Percentiles rank a stretch among this genome's conserved stretches.
Evolutionary conservation across 1,139 yeast genomes (phyloP).

Genomic region (Blastobotrys serpentis): DNA sequence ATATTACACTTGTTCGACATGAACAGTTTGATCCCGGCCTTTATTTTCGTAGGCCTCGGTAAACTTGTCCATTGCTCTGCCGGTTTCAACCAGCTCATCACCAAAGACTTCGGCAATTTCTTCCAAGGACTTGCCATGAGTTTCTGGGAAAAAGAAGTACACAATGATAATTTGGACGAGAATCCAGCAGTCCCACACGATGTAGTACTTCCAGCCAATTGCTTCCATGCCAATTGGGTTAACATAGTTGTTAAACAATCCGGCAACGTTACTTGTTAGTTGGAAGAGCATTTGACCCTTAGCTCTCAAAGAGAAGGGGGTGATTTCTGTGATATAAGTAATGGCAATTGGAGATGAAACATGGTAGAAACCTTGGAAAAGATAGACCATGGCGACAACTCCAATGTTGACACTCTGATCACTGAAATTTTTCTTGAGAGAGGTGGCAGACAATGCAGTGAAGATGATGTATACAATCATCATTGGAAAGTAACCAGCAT

Average conservation of each 20-base stretch:
- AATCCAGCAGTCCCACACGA: constrained; percentile 34
- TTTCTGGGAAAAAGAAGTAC: constrained; percentile 86
- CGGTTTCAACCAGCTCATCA: constrained; percentile 19
- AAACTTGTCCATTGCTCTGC: constrained; percentile 5
- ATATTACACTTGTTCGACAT: neutral
- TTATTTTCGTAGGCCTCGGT: neutral
- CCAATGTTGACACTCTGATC: constrained; percentile 23
- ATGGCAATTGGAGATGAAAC: constrained; percentile 30
- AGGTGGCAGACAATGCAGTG: constrained; percentile 32
- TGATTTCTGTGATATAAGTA: constrained; percentile 57
- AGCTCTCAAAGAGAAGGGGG: constrained; percentile 58
- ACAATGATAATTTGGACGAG: constrained; percentile 43
- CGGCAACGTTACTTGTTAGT: constrained; percentile 49
- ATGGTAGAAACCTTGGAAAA: constrained; percentile 23
- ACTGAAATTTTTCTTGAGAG: constrained; percentile 23
- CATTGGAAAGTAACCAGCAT: constrained; percentile 36
- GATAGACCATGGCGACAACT: constrained; percentile 25
- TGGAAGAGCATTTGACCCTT: constrained; percentile 51
- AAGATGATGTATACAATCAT: constrained; percentile 23
- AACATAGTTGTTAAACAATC: constrained; percentile 45
- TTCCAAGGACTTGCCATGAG: constrained; percentile 85
- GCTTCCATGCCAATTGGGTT: constrained; percentile 43
- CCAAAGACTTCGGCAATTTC: constrained; percentile 52
- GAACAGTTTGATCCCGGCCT: neutral
- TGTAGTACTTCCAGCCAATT: constrained; percentile 41